phyloP scores from a whole-genome alignment of 2,329 filamentous ascomycete species.

The Aspergillus brunneoviolaceus region DNA sequence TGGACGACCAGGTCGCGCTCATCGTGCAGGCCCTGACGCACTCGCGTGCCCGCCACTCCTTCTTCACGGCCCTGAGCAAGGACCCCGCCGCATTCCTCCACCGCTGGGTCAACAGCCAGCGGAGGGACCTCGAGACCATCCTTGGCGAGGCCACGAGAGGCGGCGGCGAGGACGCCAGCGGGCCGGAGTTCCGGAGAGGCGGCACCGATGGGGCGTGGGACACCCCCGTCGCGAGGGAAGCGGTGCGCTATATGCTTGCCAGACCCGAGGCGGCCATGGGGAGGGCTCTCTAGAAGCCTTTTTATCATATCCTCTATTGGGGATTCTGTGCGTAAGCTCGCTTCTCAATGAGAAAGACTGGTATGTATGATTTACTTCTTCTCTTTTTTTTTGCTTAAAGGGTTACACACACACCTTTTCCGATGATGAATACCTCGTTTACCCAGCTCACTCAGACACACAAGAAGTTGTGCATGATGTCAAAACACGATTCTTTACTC shows the following conservation, averaged over 20 bases:
- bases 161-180: slow-evolving; percentile 55
- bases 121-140: slow-evolving; percentile 83
- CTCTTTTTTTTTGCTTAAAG: too few species aligned
- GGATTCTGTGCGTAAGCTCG: not conserved
- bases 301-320: not conserved
- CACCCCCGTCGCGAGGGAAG: slow-evolving; percentile 60
- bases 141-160: slow-evolving; percentile 72
- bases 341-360: not conserved
- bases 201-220: slow-evolving; percentile 65
- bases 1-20: slow-evolving; percentile 84
- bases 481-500: not conserved
- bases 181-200: slow-evolving; percentile 46
- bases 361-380: not conserved
- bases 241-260: slow-evolving; percentile 61
- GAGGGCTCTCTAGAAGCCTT: slow-evolving; percentile 14
- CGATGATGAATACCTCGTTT: not conserved
- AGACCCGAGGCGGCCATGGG: slow-evolving; percentile 41
- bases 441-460: not conserved
- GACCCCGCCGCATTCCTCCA: slow-evolving; percentile 83
- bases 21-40: slow-evolving; percentile 79
- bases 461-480: not conserved
- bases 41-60: slow-evolving; percentile 86
- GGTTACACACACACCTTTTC: too few species aligned
- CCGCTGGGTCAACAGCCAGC: slow-evolving; percentile 88
- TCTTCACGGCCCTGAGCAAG: slow-evolving; percentile 73